Percentiles rank a stretch among this genome's conserved stretches.
Conservation (phyloP, 2,329 filamentous ascomycete species). For the Cladosporium sp. region DNA sequence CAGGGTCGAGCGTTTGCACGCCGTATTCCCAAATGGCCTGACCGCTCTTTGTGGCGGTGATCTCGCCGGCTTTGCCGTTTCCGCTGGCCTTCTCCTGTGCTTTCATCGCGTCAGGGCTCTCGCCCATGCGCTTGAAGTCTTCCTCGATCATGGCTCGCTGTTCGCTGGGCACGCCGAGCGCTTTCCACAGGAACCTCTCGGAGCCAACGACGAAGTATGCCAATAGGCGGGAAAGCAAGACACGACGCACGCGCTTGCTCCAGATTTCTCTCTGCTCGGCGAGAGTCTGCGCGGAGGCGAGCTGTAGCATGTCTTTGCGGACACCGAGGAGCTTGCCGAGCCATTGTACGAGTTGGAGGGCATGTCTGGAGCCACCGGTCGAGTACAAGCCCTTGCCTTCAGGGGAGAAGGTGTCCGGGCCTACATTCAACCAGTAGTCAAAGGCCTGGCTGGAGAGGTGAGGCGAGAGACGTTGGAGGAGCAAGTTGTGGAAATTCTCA, state of each 20-base stretch:
- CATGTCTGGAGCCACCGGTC: slow-evolving; percentile 85
- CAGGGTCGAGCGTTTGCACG: slow-evolving; percentile 87
- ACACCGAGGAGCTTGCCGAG: slow-evolving; percentile 74
- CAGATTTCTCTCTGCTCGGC: slow-evolving; percentile 90
- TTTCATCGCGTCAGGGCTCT: slow-evolving; percentile 29
- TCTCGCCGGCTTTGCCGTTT: slow-evolving; percentile 20
- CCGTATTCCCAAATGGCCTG: slow-evolving; percentile 93
- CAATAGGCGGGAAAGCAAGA: slow-evolving; percentile 74
- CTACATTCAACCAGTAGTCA: slow-evolving; percentile 88
- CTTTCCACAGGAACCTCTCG: slow-evolving; percentile 90
- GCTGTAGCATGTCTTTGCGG: slow-evolving; percentile 60
- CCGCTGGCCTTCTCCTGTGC: slow-evolving; percentile 25
- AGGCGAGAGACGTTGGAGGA: slow-evolving; percentile 77
- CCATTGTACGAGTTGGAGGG: slow-evolving; percentile 77
- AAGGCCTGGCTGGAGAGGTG: slow-evolving; percentile 92
- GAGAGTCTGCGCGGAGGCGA: slow-evolving; percentile 73
- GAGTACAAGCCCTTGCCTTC: slow-evolving; percentile 73
- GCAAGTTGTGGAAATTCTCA: slow-evolving; percentile 68
- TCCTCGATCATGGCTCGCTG: slow-evolving; percentile 87
- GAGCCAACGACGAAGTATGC: slow-evolving; percentile 83
- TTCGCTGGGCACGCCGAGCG: slow-evolving; percentile 84
- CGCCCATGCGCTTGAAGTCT: slow-evolving; percentile 55
- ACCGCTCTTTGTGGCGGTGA: slow-evolving; percentile 51
- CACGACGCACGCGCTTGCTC: slow-evolving; percentile 69
- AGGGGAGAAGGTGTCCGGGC: slow-evolving; percentile 63